Base-by-base conservation (phyloP, 257 asterid species). In the Ajuga chamaepitys region DNA sequence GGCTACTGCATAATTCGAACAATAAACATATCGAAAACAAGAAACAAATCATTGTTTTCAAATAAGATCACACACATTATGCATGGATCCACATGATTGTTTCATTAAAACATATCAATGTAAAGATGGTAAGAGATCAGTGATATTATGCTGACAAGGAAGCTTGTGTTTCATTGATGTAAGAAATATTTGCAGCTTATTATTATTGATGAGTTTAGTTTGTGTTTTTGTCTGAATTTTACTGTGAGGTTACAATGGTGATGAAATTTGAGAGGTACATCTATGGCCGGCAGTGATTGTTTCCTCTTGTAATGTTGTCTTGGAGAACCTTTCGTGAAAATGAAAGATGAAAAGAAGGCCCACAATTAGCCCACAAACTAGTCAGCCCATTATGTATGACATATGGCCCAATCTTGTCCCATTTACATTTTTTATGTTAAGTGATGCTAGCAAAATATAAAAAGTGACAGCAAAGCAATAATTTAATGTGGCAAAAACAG, bases 281-380 rank as follows among this genome's bases (percentile, higher is more conserved):
- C 57, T 42, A 58, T 41, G 50, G 83, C 80, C 83, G 80, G 83
- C 80, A 44, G 67, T 24, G 70, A 63, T 22, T 44, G 14, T 48
- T 78, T 75, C 67, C 71, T 37, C 71, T 71, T 75, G 83, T 58
- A 67, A 14, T 59, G 56, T 75, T 63, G 74, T 50, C 26, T 41
- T 59, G 14, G 9, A 50, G 72, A 60, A 78, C 73, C 74, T 67
- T 70, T 70, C 61, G 28, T 51, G 26, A 37, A 64, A 64, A 34
- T n/a, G 25, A 30, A 47, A n/a, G n/a, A n/a, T n/a, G n/a, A n/a
- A n/a, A n/a, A n/a, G n/a, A n/a, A n/a, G n/a, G n/a, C n/a, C n/a
- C n/a, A n/a, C n/a, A n/a, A n/a, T n/a, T n/a, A n/a, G n/a, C n/a
- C n/a, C n/a, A n/a, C n/a, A n/a, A n/a, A n/a, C n/a, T n/a, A n/a